Evolutionary conservation across 148 eudicot genomes (phyloP), one percentile per base, ranked within the genome.

Genomic region (Limonium bicolor): DNA sequence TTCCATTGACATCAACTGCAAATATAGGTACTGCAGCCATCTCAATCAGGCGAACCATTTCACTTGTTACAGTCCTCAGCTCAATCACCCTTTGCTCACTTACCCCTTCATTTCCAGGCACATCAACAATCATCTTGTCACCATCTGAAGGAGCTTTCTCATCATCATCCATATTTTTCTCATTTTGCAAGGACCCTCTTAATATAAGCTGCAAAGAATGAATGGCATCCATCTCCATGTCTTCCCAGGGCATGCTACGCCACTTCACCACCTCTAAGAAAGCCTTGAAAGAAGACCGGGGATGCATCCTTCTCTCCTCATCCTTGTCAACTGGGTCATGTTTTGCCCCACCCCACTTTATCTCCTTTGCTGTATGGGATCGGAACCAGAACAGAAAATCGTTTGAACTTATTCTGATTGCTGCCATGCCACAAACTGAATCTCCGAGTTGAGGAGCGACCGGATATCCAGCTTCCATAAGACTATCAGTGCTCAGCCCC

Each of bases 261-360:
- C 76, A 61, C 58, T 80, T 85, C 9, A 80, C 92, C 36, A 80
- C 86, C 63, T 85, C 92, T 4, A 80, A 42, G 36, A 80, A 85
- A 46, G 86, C 95, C 34, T 71, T 71, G 27, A 85, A 85, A 7
- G 92, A 85, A 36, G 82, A 85, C 49, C 95, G 66, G 4, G 95
- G 95, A 37, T 85, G 86, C 92, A 85, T 85, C 61, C 53, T 77
- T 67, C 77, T 74, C 41, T 71, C 58, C 35, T 77, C 90, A 28
- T 77, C 86, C 35, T 56, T 76, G 38, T 77, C 90, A 27, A 25
- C 34, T 13, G 95, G 86, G 27, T 80, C 77, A 35, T 85, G 85
- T 65, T 85, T 85, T 27, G 90, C 95, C 43, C 95, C 86, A 40
- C 86, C 95, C 95, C 95, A 85, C 55, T 74, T 77, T 17, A 77